These are phyloP conservation scores for Eutypa lata DNA, from an alignment of 2,329 filamentous ascomycete genomes.

Conservation along the genomic window DNA sequence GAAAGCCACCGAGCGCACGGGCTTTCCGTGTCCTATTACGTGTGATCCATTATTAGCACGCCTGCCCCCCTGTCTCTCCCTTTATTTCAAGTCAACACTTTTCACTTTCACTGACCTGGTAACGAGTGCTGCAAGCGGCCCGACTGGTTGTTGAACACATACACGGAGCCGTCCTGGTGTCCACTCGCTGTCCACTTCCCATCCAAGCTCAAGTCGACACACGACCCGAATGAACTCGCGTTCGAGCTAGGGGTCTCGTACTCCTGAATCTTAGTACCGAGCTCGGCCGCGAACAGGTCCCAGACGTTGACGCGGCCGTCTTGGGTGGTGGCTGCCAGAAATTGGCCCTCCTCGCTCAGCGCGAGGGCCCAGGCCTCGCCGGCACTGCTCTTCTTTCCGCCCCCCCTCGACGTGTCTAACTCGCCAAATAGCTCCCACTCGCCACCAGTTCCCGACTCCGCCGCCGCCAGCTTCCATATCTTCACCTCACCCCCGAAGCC, in stretches of 20 bases:
- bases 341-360: constrained; percentile 78
- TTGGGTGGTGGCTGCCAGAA: constrained; percentile 81
- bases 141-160: constrained; percentile 92
- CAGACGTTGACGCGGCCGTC: constrained; percentile 89
- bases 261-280: constrained; percentile 65
- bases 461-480: constrained; percentile 67
- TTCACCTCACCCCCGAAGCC: constrained; percentile 89
- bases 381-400: constrained; percentile 45
- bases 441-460: constrained; percentile 54
- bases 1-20: constrained; percentile 82
- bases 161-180: constrained; percentile 87
- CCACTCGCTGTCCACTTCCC: constrained; percentile 86
- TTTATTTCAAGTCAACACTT: too few relatives aligned
- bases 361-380: constrained; percentile 85
- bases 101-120: constrained; percentile 54
- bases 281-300: constrained; percentile 56
- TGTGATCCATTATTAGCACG: constrained; percentile 6
- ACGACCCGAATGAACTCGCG: constrained; percentile 86
- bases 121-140: constrained; percentile 83
- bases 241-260: constrained; percentile 72
- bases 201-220: constrained; percentile 76
- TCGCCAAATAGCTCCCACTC: constrained; percentile 49
- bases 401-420: constrained; percentile 32
- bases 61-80: background rate
- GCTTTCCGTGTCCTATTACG: constrained; percentile 71